Evolutionary conservation across 164 flowering plant species (phyloP), one percentile per base, ranked within the genome.

Genomic region (Akebia trifoliata): DNA sequence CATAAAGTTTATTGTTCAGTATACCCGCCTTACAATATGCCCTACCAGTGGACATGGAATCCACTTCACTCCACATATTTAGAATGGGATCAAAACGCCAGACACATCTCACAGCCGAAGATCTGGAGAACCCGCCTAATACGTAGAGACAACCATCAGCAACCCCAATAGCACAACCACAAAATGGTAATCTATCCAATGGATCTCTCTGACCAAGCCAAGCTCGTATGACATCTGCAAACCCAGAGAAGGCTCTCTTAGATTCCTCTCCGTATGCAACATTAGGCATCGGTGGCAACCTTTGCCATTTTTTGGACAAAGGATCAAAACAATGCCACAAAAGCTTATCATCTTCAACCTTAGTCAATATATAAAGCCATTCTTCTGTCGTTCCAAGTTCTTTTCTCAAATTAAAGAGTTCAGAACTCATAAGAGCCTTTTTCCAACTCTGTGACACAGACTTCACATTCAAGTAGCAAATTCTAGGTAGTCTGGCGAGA

Each of bases 61-160:
- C 61, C 18, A 64, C 84, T 69, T 91, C 85, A 56, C 48, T 69
- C 97, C 97, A 91, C 11, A 48, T 18, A 71, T 86, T 87, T 42
- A 54, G 46, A 54, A 85, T 47, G n/a, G 97, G 96, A 71, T 88
- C 81, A 70, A 65, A 91, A 18, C 77, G 72, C 92, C 90, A 83
- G 2, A 86, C 94, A 68, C 72, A 68, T 54, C 39, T 80, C 79
- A 88, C 61, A 50, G 96, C 77, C 5, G 87, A 71, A 61, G 85
- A 70, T 51, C 75, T 72, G 46, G 77, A 80, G 44, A 91, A 83
- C 24, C 97, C 97, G 31, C 97, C 97, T 7, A 91, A 54, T 11
- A 86, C 94, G 69, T 86, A 91, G 22, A 91, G 86, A 70, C 81
- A 80, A 22, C 92, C 95, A 68, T 73, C 80, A 42, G 86, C 81